phyloP scores from a whole-genome alignment of 352 stramenopile genomes.

The Phytophthora hibernalis region DNA sequence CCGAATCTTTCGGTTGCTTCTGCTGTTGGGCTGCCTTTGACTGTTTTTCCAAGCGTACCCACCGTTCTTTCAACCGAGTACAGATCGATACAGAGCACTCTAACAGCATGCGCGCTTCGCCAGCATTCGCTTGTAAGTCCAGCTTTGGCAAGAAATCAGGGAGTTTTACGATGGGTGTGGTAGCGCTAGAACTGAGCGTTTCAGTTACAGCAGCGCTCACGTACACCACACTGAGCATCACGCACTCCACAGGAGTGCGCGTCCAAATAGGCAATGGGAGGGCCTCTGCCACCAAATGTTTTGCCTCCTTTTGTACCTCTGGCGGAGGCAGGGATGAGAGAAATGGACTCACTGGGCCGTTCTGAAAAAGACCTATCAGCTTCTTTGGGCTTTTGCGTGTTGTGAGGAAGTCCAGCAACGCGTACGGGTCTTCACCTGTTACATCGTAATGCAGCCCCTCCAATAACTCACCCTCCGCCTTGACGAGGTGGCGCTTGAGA shows the following conservation, averaged over 20 bases:
- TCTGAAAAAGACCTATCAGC: constrained; percentile 23
- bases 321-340: constrained; percentile 35
- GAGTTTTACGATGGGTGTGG: constrained; percentile 14
- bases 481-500: constrained; percentile 65
- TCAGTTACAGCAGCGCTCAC: constrained; percentile 64
- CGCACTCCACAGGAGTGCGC: constrained; percentile 62
- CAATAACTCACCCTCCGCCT: constrained; percentile 65
- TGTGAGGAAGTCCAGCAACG: constrained; percentile 73
- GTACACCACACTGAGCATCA: constrained; percentile 75
- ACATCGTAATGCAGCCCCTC: constrained; percentile 84
- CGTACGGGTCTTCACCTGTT: constrained; percentile 72
- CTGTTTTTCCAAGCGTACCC: constrained; percentile 65
- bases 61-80: constrained; percentile 67
- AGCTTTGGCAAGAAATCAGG: constrained; percentile 61
- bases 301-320: constrained; percentile 75
- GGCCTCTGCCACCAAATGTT: constrained; percentile 61
- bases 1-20: constrained; percentile 25
- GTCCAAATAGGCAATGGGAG: constrained; percentile 73
- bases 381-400: constrained; percentile 57
- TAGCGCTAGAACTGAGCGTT: constrained; percentile 28
- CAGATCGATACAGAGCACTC: constrained; percentile 67
- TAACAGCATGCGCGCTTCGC: constrained; percentile 56
- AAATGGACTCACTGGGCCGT: constrained; percentile 22
- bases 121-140: constrained; percentile 47
- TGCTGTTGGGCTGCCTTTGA: constrained; percentile 39